Evolutionary conservation across 306 rosid species (phyloP).

Genomic region (Cicer arietinum): DNA sequence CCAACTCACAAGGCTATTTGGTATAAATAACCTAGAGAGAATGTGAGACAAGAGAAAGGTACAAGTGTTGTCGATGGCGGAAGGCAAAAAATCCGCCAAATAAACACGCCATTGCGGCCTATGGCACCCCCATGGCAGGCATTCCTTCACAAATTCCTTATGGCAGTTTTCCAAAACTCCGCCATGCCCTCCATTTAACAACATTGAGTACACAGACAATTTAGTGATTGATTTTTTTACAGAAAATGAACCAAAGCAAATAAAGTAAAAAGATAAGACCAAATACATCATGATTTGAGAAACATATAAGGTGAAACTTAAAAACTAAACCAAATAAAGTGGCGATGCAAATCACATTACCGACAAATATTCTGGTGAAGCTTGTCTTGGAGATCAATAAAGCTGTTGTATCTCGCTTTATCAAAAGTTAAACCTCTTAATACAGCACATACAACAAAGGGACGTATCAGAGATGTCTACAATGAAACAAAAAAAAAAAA

Average conservation of each 20-base stretch:
- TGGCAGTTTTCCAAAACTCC: too few relatives aligned
- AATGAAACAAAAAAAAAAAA: constrained; percentile 3
- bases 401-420: constrained; percentile 82
- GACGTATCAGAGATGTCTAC: constrained; percentile 82
- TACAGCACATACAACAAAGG: constrained; percentile 81
- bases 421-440: constrained; percentile 79
- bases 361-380: constrained; percentile 95
- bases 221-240: neutral
- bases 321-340: constrained; percentile 21
- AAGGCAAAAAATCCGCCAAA: too few relatives aligned
- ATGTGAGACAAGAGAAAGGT: neutral
- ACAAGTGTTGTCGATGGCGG: neutral
- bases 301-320: constrained; percentile 20
- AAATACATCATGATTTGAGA: neutral
- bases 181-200: too few relatives aligned
- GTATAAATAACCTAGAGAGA: constrained; percentile 8
- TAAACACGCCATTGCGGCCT: too few relatives aligned
- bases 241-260: neutral
- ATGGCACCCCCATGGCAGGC: too few relatives aligned
- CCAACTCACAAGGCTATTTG: neutral
- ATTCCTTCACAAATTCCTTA: too few relatives aligned
- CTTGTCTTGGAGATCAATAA: constrained; percentile 96
- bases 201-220: neutral
- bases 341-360: constrained; percentile 53
- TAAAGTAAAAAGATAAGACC: neutral